Evolutionary conservation across 306 rosid species (phyloP).

Genomic region (Acacia crassicarpa): DNA sequence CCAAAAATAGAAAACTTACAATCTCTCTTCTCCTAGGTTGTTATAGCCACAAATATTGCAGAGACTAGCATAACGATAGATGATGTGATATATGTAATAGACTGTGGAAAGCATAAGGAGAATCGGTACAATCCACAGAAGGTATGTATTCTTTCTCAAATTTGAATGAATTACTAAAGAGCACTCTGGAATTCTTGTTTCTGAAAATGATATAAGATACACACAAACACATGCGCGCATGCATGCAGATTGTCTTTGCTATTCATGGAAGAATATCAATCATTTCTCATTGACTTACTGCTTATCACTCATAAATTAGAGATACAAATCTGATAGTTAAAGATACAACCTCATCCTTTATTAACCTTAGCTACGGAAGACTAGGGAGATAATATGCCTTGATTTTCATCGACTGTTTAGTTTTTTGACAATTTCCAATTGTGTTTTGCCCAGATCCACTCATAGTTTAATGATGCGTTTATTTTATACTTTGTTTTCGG

Average conservation of each 20-base stretch:
- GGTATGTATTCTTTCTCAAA: constrained; percentile 48
- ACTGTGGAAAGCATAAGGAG: constrained; percentile 94
- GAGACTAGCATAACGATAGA: constrained; percentile 97
- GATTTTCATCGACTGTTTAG: neutral
- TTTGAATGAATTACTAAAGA: neutral
- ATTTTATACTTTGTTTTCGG: neutral
- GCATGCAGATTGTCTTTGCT: neutral
- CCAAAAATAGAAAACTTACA: neutral
- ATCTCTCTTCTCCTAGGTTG: constrained; percentile 53
- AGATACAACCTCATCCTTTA: neutral
- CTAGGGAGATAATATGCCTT: neutral
- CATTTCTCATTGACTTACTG: neutral
- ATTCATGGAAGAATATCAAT: neutral
- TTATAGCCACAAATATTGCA: constrained; percentile 94
- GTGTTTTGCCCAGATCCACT: neutral
- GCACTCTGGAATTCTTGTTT: neutral
- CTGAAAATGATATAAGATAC: neutral
- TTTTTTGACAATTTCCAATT: neutral
- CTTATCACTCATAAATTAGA: no score
- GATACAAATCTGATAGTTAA: neutral
- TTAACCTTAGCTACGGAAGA: neutral
- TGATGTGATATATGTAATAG: constrained; percentile 89
- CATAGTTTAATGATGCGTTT: neutral
- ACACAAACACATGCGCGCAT: neutral
- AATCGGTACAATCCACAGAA: constrained; percentile 95